phyloP scores from a whole-genome alignment of 2,329 filamentous ascomycete genomes.

The Pseudogymnoascus sp. region DNA sequence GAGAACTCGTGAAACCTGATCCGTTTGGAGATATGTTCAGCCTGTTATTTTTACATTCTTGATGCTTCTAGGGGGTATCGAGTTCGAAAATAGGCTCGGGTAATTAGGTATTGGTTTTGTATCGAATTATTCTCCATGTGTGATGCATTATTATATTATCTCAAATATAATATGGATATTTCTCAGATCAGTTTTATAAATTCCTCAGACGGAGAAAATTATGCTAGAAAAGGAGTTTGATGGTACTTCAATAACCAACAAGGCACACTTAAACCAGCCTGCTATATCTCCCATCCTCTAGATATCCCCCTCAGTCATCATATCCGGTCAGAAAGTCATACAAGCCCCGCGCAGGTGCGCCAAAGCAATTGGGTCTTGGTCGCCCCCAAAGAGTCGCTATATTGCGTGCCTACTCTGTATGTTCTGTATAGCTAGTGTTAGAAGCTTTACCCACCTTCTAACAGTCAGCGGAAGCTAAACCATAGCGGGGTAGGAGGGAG shows the following conservation, averaged over 20 bases:
- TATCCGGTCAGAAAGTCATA: background rate
- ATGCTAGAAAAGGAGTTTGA: background rate
- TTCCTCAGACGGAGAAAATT: background rate
- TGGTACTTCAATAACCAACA: background rate
- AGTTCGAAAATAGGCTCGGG: background rate
- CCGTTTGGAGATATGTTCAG: background rate
- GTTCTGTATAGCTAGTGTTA: background rate
- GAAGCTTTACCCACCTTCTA: background rate
- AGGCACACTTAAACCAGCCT: background rate
- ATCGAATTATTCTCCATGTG: background rate
- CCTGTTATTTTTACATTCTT: background rate
- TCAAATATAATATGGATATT: background rate
- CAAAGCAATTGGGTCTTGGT: background rate
- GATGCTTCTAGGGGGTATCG: background rate
- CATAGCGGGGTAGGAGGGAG: background rate
- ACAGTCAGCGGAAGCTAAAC: background rate
- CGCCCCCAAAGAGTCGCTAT: background rate
- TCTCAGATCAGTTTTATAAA: background rate
- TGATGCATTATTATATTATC: background rate
- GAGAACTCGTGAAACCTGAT: background rate
- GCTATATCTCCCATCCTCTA: background rate
- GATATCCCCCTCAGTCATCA: background rate
- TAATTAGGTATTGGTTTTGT: background rate
- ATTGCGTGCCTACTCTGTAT: background rate
- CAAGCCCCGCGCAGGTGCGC: background rate